Evolutionary conservation across 306 rosid species (phyloP), one percentile per base, ranked within the genome.

Genomic region (Begonia loranthoides): DNA sequence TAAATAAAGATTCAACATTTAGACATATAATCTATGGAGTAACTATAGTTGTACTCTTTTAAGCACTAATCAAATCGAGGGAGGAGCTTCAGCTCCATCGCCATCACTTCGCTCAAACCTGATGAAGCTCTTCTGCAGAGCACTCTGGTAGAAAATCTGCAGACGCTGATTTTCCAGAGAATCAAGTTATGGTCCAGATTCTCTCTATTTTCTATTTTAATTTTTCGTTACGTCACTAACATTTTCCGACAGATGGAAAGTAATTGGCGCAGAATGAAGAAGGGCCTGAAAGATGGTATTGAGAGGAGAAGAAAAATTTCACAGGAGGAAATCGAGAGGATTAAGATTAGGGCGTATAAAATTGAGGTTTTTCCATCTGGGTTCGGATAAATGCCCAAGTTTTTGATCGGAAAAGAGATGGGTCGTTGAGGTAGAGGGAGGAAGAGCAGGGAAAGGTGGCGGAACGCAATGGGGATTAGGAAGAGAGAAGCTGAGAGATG

Each of bases 371-470:
- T 70, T 84, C 95, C 87, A 84, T 22, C 54, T 63, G 56, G 87
- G 81, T 59, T 89, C 76, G 6, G 94, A 73, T 73, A 77, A 64
- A 38, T 73, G 84, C 95, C 95, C 97, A 89, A 0, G 73, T 56
- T 49, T 76, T 82, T 66, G 95, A 82, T 58, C 84, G 70, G 67
- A 65, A 84, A 9, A 71, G 75, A 53, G 95, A 73, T 12, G 93
- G 95, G 76, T 66, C 73, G 10, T 77, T 66, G 51, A 84, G 81
- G 66, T 77, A 89, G 15, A 84, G 70, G n/a, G 95, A 75, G 54
- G 90, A 73, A 16, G 93, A 79, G 51, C 60, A 72, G 24, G 69
- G 73, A 9, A 84, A 75, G 7, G 41, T 93, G 97, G 33, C 76
- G 84, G 40, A 89, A 9, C 21, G 84, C 94, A 0, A 73, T 13